Base-by-base conservation (phyloP, 169 alveolate species). In the Cardiosporidium cionae region DNA sequence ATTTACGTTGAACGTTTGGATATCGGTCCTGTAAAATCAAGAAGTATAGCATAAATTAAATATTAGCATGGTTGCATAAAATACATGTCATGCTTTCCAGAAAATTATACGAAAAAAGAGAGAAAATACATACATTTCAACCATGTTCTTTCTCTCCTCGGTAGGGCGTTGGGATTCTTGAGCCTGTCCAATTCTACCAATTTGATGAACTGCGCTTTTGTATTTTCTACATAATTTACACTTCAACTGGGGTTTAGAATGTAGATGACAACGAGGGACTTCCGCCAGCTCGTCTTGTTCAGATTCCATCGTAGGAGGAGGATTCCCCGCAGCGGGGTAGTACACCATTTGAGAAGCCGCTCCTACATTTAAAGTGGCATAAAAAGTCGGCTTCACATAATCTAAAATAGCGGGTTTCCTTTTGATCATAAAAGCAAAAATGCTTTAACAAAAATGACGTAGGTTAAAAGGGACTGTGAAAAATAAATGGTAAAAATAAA, bases 161-260 rank as follows among this genome's bases (percentile, higher is more conserved):
- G 0, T 52, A 7, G 29, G 1, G 44, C 2, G 0, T 22, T 4
- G 0, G 35, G 54, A 3, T 5, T 2, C 16, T 9, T 16, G 22
- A 7, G 72, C 31, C 72, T 22, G 72, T 5, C 58, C 58, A 44
- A 44, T 29, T 4, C 72, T 22, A 2, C 5, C 4, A 6, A 4
- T 16, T 22, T 9, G 0, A 5, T 0, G 5, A 6, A 25, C 32
- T 52, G 34, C 69, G 33, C 65, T 64, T 62, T 78, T 78, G 33
- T 70, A 78, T 52, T 78, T 78, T 7, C 80, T 66, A 27, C 84
- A 78, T 28, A 70, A 72, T 22, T 78, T 78, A 79, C 84, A 78
- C 22, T 64, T 35, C 3, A 70, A 68, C 63, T 37, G 74, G 1
- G 84, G 80, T 68, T 78, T 78, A 65, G 84, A 52, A 79, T 78